Evolutionary conservation across 352 stramenopile species (phyloP), one percentile per base, ranked within the genome.

Genomic region (Peronospora farinosa): DNA sequence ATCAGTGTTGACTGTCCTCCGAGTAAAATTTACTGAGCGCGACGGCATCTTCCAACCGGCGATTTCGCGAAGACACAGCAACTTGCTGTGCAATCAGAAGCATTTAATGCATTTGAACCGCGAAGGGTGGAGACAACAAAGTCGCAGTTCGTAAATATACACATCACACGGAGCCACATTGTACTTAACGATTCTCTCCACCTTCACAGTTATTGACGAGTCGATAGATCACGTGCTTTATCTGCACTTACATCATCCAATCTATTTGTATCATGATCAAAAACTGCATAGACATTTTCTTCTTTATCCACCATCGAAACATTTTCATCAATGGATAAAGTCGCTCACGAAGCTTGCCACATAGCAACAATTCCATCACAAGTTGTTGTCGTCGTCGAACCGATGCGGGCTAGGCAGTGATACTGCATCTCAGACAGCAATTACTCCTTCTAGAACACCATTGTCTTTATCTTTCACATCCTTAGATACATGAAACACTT

Each of bases 1-100:
- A 65, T 73, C 0, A 95, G 47, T 7, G 69, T n/a, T n/a, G 59
- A 35, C 67, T 72, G 19, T 88, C 74, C n/a, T 86, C 69, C 0
- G 80, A 76, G 27, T 79, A 91, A 12, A 88, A 42, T 40, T 81
- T 69, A 16, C 65, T 80, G 15, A 93, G 51, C n/a, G 65, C 61
- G 8, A 90, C 69, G 0, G 82, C 79, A 39, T 91, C 74, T 45
- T 74, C 60, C 8, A 87, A 52, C 5, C 61, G 66, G 1, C 57
- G 38, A 12, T 62, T 59, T 5, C 47, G 51, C 16, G 80, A 53
- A 3, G 59, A 69, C 3, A 62, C 58, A 36, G 81, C 60, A 4
- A 92, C 52, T 45, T 83, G 65, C n/a, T 77, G 54, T 23, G 55
- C 45, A 33, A 92, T 54, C 1, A 75, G 57, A 10, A 65, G 44